phyloP scores from a whole-genome alignment of 2,329 filamentous ascomycete species.

The Pseudocercospora eumusae region DNA sequence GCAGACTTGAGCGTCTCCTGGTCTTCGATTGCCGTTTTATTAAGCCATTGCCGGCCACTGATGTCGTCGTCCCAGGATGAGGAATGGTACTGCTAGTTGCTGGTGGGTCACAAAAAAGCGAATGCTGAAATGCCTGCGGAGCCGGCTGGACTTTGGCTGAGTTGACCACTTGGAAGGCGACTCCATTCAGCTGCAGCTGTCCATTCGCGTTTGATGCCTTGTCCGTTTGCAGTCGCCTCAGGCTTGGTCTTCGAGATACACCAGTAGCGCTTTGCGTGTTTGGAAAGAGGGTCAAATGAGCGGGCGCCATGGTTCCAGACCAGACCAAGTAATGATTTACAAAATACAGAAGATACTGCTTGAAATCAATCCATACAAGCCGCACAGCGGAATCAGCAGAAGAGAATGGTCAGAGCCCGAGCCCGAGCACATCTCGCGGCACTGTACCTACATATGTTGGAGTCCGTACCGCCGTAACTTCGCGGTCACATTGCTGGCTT shows the following conservation, averaged over 20 bases:
- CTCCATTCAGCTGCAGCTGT: conserved; percentile 33
- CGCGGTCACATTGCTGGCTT: conserved; percentile 10
- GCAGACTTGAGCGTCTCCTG: conserved; percentile 26
- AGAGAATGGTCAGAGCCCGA: conserved; percentile 14
- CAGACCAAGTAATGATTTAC: conserved; percentile 5
- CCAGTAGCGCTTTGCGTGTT: conserved; percentile 16
- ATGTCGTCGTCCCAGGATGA: conserved; percentile 8
- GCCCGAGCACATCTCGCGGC: conserved; percentile 7
- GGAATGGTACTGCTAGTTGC: conserved; percentile 5
- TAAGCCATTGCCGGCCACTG: conserved; percentile 13
- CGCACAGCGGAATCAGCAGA: conserved; percentile 1
- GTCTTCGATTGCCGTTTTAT: conserved; percentile 23
- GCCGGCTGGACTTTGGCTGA: conserved; percentile 23
- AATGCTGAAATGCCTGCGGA: conserved; percentile 34
- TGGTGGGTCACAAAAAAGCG: conserved; percentile 35
- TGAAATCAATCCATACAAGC: neutral
- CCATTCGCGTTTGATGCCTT: conserved; percentile 15
- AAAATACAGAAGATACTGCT: neutral
- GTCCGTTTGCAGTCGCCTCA: conserved; percentile 19
- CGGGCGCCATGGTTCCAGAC: conserved; percentile 30
- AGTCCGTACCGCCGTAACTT: conserved; percentile 12
- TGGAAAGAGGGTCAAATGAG: conserved; percentile 29
- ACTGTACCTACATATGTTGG: conserved; percentile 24
- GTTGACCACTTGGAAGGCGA: conserved; percentile 34
- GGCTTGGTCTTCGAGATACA: conserved; percentile 22